Percentiles rank a stretch among this genome's conserved stretches.
phyloP scores from a whole-genome alignment of 768 basidiomycete genomes.

The Plicaturopsis crispa region DNA sequence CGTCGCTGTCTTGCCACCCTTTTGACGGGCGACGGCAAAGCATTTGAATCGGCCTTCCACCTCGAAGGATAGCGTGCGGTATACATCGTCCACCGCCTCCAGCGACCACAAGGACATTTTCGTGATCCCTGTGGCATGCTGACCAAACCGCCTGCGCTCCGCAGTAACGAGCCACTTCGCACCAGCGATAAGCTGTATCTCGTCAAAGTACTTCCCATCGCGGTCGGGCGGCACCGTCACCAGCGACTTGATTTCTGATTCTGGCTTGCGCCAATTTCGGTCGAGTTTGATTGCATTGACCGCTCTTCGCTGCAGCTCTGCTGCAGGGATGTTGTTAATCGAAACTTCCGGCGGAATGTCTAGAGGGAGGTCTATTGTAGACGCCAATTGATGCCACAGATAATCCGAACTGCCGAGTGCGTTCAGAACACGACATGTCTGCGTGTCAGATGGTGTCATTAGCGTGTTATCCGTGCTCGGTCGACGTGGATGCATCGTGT shows the following conservation, averaged over 20 bases:
- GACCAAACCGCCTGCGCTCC: constrained; percentile 21
- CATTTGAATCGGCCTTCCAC: constrained; percentile 24
- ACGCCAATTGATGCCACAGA: constrained; percentile 41
- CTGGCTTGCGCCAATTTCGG: constrained; percentile 36
- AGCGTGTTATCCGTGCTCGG: too few relatives aligned
- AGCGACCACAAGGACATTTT: constrained; percentile 38
- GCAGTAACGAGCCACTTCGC: constrained; percentile 41
- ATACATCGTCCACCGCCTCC: constrained; percentile 17
- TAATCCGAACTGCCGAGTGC: constrained; percentile 43
- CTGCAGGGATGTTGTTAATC: constrained; percentile 26
- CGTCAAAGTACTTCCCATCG: constrained; percentile 30
- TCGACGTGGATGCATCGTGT: not conserved
- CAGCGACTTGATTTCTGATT: constrained; percentile 26
- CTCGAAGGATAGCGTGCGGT: constrained; percentile 20
- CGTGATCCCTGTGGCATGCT: constrained; percentile 20
- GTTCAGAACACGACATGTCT: constrained; percentile 57
- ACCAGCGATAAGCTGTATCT: constrained; percentile 40
- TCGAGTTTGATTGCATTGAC: constrained; percentile 42
- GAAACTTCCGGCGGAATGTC: constrained; percentile 30
- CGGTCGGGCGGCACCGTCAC: constrained; percentile 24
- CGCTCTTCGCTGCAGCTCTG: constrained; percentile 31
- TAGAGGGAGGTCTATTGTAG: constrained; percentile 25
- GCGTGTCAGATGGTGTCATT: constrained; percentile 18
- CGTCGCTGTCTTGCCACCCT: constrained; percentile 12
- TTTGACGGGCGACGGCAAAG: constrained; percentile 23